These are phyloP conservation scores for Hirsutella thompsonii DNA, from an alignment of 2,329 filamentous ascomycete genomes.

Conservation along the genomic window DNA sequence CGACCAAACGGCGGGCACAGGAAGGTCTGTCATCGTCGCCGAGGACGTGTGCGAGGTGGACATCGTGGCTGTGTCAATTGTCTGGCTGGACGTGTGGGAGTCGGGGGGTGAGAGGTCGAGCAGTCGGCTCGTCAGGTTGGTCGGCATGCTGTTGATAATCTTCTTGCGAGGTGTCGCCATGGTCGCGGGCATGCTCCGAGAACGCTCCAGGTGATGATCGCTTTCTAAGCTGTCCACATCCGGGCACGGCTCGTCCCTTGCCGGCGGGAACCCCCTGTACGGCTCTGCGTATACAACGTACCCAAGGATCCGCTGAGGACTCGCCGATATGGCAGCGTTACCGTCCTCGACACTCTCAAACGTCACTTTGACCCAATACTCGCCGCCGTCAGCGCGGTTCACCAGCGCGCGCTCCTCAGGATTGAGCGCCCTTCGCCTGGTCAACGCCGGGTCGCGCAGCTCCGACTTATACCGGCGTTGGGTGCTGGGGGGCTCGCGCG, in stretches of 20 bases:
- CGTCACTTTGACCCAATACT: slow-evolving; percentile 85
- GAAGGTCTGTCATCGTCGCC: slow-evolving; percentile 27
- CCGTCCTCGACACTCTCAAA: slow-evolving; percentile 64
- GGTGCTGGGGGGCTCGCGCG: slow-evolving; percentile 64
- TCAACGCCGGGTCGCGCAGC: slow-evolving; percentile 58
- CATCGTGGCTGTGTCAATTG: slow-evolving; percentile 43
- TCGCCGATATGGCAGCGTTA: slow-evolving; percentile 54
- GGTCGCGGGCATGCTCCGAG: slow-evolving; percentile 22
- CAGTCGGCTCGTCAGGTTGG: slow-evolving; percentile 23
- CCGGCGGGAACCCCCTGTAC: slow-evolving; percentile 52
- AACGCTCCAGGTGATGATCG: slow-evolving; percentile 13
- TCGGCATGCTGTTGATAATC: slow-evolving; percentile 16
- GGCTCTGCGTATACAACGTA: slow-evolving; percentile 58
- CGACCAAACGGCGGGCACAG: slow-evolving; percentile 4
- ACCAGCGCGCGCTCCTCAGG: slow-evolving; percentile 65
- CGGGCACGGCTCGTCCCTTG: slow-evolving; percentile 49
- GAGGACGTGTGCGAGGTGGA: slow-evolving; percentile 29
- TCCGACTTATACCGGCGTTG: slow-evolving; percentile 61
- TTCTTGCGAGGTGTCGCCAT: slow-evolving; percentile 14
- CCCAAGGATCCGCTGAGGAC: slow-evolving; percentile 59
- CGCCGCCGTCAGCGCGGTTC: slow-evolving; percentile 68
- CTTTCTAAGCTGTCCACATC: slow-evolving; percentile 28
- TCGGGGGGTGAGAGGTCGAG: slow-evolving; percentile 27
- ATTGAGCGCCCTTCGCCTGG: slow-evolving; percentile 51
- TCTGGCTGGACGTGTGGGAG: slow-evolving; percentile 39